Evolutionary conservation across 352 stramenopile genomes (phyloP), one percentile per base, ranked within the genome.

Genomic region (Phytophthora pisi): DNA sequence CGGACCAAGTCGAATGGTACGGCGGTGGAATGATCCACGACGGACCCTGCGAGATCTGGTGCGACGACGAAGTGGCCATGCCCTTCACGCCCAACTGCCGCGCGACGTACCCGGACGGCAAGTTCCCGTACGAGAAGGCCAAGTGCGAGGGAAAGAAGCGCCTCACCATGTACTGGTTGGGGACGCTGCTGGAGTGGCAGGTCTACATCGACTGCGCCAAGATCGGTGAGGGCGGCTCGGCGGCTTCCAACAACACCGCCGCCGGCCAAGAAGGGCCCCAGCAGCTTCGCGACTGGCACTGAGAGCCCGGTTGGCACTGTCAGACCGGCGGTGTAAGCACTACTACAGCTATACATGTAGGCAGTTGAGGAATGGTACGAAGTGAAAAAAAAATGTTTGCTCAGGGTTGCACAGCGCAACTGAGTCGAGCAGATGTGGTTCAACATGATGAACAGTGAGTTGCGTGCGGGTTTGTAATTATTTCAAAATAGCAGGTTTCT

Each of bases 11-110:
- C n/a, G 67, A 77, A 56, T 78, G 68, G 43, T 78, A 73, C 47
- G 56, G 61, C 15, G 72, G 72, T 9, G 64, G 71, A 15, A 74
- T 76, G 55, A 79, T 65, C 56, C 72, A 84, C 52, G 69, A 70
- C 10, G 76, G 73, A 15, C 73, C 76, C n/a, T 84, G 76, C 20
- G 76, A 84, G 68, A 67, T 66, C 11, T 84, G 74, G 70, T 84
- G 74, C 46, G 76, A 84, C 34, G 43, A 84, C 55, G 71, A 79
- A 28, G 74, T 84, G 18, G 70, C 74, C 7, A 31, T 84, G 15
- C 63, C 63, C n/a, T 79, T 79, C 51, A 73, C 70, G 4, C 62
- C 59, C 15, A 69, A 84, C 52, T 84, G 76, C 63, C 69, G 66
- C 40, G 61, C 68, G 38, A 59, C 61, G 43, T 75, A 75, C 38